A percentile compares a stretch with the other conserved stretches of the same genome.
Evolutionary conservation across 306 rosid genomes (phyloP).

Genomic region (Purshia tridentata): DNA sequence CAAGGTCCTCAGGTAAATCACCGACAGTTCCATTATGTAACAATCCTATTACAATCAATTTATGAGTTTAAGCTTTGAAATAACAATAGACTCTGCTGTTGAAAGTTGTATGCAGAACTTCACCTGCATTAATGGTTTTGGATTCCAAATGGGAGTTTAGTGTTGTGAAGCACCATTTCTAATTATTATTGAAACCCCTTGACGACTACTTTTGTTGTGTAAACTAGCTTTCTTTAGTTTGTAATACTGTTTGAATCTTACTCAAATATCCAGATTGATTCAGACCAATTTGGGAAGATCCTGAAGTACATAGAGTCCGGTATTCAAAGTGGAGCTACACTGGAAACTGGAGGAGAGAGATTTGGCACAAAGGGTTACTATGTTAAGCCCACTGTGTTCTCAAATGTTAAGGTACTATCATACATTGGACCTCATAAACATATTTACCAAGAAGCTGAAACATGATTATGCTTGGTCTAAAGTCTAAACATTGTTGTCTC

Average conservation of each 20-base stretch:
- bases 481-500: constrained; percentile 17
- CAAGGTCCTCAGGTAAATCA: constrained; percentile 94
- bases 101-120: background rate
- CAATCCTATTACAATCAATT: background rate
- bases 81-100: background rate
- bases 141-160: background rate
- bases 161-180: background rate
- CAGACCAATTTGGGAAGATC: constrained; percentile 77
- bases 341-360: constrained; percentile 86
- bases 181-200: background rate
- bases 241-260: constrained; percentile 13
- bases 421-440: constrained; percentile 8
- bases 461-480: constrained; percentile 4
- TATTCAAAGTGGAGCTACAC: constrained; percentile 72
- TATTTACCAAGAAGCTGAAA: constrained; percentile 8
- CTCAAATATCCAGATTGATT: constrained; percentile 52
- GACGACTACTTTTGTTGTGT: background rate
- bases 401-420: constrained; percentile 64
- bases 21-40: background rate
- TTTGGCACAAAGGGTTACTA: constrained; percentile 71
- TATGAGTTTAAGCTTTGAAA: constrained; percentile 4
- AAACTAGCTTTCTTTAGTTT: constrained; percentile 16
- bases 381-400: constrained; percentile 85
- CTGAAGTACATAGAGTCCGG: constrained; percentile 65
- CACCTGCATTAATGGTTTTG: background rate